Percentiles rank a stretch among this genome's conserved stretches.
Evolutionary conservation across 805 yeast genomes (phyloP).

Genomic region (Schwanniomyces pseudopolymorphus): DNA sequence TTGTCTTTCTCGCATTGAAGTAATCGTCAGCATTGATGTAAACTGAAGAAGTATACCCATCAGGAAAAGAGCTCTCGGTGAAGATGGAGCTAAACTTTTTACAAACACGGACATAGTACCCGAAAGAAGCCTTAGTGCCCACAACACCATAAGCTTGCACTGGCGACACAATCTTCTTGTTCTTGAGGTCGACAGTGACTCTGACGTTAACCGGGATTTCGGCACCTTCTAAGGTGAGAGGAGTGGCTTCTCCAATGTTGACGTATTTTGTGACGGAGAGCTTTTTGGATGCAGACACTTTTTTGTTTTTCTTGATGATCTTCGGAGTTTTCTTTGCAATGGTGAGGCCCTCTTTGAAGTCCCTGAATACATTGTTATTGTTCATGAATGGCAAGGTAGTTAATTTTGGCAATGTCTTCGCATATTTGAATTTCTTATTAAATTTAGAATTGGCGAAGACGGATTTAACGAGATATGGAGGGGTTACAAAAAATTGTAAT

Average conservation of each 20-base stretch:
- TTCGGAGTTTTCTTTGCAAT: slow-evolving; percentile 42
- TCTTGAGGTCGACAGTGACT: slow-evolving; percentile 73
- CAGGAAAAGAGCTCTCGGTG: slow-evolving; percentile 61
- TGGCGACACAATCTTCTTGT: slow-evolving; percentile 66
- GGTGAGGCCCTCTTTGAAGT: slow-evolving; percentile 64
- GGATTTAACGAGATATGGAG: slow-evolving; percentile 70
- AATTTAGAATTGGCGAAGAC: slow-evolving; percentile 50
- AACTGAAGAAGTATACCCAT: slow-evolving; percentile 68
- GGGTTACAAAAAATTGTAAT: slow-evolving; percentile 80
- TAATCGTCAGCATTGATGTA: slow-evolving; percentile 70
- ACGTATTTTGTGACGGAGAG: slow-evolving; percentile 66
- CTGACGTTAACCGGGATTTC: slow-evolving; percentile 76
- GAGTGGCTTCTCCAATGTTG: slow-evolving; percentile 65
- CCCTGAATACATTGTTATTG: slow-evolving; percentile 33
- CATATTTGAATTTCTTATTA: slow-evolving; percentile 54
- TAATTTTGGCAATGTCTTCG: slow-evolving; percentile 68
- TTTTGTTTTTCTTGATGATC: slow-evolving; percentile 42
- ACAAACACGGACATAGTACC: slow-evolving; percentile 74
- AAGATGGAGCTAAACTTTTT: slow-evolving; percentile 60
- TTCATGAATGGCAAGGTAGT: slow-evolving; percentile 75
- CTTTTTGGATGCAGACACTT: slow-evolving; percentile 35
- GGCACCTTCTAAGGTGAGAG: slow-evolving; percentile 56
- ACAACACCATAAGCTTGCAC: slow-evolving; percentile 63
- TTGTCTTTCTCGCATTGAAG: slow-evolving; percentile 25
- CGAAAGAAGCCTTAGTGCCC: slow-evolving; percentile 63